Base-by-base conservation (phyloP, 352 stramenopile genomes). In the Phytophthora hibernalis region DNA sequence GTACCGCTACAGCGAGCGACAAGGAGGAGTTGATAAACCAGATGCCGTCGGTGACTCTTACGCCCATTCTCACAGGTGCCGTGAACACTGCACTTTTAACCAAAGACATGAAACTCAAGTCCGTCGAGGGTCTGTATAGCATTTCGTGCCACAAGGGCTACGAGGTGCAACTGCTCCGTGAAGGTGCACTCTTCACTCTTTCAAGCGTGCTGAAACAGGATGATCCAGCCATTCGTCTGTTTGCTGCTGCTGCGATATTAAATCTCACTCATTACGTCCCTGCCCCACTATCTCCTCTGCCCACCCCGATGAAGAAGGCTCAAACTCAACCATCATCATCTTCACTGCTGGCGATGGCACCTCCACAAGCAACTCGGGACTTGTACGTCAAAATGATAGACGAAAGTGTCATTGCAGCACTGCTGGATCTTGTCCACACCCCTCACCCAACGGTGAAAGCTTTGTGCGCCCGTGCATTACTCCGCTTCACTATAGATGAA, bases 61-160 rank as follows among this genome's bases (percentile, higher is more conserved):
- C 51, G n/a, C 44, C 61, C 9, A 61, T 59, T 10, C 37, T 50
- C 22, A 50, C 52, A 38, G 53, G 42, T 8, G 12, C 40, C 24
- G 51, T 74, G 30, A 82, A 54, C 53, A 60, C 67, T 5, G 49
- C 55, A 38, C 30, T 74, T 35, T 51, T 93, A 22, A 85, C 80
- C 0, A 79, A 80, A 12, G 85, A 95, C 13, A 86, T 87, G 73
- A 93, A 93, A 54, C 65, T 93, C 52, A 90, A 90, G 55, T 89
- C 82, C 40, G 70, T 86, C 22, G 85, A 95, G 51, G 86, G 87
- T 0, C 58, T 95, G 13, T 94, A 93, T 55, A 92, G 83, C 53
- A 82, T 95, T 22, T 95, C 87, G 12, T 93, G 74, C 45, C 80
- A 90, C 45, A 76, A 74, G 18, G 85, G 80, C n/a, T 91, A 89